Base-by-base conservation (phyloP, 192 early-diverging fungal genomes). In the Spizellomyces punctatus region DNA sequence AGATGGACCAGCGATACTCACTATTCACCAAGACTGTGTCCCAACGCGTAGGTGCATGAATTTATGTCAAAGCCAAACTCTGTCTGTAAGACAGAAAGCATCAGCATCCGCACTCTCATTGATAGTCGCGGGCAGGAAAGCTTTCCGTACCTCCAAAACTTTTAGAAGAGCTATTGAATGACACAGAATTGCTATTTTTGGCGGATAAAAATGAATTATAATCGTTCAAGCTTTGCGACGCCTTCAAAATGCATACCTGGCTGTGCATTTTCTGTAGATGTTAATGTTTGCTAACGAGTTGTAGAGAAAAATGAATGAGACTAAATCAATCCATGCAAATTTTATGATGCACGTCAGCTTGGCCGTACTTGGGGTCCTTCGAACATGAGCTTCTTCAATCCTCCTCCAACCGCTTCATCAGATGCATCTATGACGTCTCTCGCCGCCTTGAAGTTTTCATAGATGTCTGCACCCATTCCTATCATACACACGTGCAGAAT, bases 21-120 rank as follows among this genome's bases (percentile, higher is more conserved):
- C 58, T 97, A 99, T 78, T 99, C 96, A 19, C 96, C 96, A 6
- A 99, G 82, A 22, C 93, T 95, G 69, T 99, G 96, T 6, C 96
- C 96, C 56, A 97, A 81, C 0, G 91, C 90, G 82, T 89, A 91
- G 6, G 89, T 89, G 74, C 90, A 94, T 17, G 85, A 78, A 4
- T 88, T 87, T 17, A 92, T 79, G 67, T 91, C 87, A 74, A 94
- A 92, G n/a, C 91, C 93, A 59, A 83, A 88, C 36, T 94, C 95
- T 0, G 79, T 81, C 81, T 85, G 50, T 21, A 36, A 36, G 27
- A 36, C 27, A 36, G 1, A 36, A 36, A 36, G 27, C 27, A 36
- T 36, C 27, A 36, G 27, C 27, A 36, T 3, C 27, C 1, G 6
- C 52, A 36, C 14, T 62, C 42, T 59, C 64, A 52, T 56, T 9